phyloP scores from a whole-genome alignment of 768 basidiomycete species.

The Podaxis rugospora region DNA sequence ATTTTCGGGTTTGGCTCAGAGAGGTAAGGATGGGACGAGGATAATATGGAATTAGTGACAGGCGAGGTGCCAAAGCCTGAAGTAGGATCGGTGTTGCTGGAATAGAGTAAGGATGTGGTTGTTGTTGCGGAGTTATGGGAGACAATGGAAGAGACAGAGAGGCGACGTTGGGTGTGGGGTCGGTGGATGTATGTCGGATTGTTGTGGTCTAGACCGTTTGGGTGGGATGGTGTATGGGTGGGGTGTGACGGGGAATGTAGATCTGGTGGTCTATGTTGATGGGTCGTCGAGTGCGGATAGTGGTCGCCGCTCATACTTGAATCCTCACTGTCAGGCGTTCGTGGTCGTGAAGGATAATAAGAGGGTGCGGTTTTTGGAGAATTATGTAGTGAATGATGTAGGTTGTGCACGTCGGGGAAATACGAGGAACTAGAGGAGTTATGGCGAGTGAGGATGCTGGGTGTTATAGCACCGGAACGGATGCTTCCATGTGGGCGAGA shows the following conservation, averaged over 20 bases:
- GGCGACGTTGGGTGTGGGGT: conserved; percentile 25
- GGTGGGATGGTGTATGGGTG: conserved; percentile 6
- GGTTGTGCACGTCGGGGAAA: conserved; percentile 13
- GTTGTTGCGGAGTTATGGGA: conserved; percentile 47
- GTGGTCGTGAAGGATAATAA: conserved; percentile 25
- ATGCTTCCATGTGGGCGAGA: conserved; percentile 14
- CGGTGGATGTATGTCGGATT: conserved; percentile 21
- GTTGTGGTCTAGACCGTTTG: conserved; percentile 6
- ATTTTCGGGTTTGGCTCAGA: conserved; percentile 49
- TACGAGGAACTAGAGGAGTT: conserved; percentile 20
- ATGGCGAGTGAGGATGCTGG: conserved; percentile 22
- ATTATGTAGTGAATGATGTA: not conserved
- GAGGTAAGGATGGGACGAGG: conserved; percentile 10
- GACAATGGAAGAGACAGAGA: conserved; percentile 54
- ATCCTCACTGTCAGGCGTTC: conserved; percentile 47
- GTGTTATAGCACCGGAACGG: conserved; percentile 22
- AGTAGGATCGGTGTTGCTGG: conserved; percentile 11
- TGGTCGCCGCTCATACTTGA: conserved; percentile 40
- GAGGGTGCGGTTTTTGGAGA: not conserved
- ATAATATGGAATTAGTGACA: not conserved
- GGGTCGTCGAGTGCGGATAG: conserved; percentile 24
- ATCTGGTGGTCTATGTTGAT: conserved; percentile 44
- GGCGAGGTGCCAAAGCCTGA: conserved; percentile 13
- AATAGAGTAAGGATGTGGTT: conserved; percentile 5
- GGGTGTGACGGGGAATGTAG: conserved; percentile 13